These are phyloP conservation scores for Parmelia sp. DNA, from an alignment of 495 filamentous ascomycete genomes.

Conservation along the genomic window DNA sequence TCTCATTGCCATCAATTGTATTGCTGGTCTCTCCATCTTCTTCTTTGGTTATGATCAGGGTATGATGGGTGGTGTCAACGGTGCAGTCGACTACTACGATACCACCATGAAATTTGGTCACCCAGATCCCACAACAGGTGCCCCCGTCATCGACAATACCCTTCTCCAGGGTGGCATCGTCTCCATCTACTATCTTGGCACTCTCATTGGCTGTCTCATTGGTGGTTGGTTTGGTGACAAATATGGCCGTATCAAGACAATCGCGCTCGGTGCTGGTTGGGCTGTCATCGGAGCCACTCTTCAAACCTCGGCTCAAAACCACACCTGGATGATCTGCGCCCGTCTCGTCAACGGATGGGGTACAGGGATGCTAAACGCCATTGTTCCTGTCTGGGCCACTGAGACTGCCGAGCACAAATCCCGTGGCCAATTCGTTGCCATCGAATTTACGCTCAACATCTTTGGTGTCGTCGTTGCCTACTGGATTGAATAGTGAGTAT, in stretches of 20 bases:
- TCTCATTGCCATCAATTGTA: slow-evolving; percentile 57
- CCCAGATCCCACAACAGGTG: slow-evolving; percentile 41
- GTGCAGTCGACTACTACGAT: slow-evolving; percentile 55
- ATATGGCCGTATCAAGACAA: slow-evolving; percentile 56
- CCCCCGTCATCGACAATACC: slow-evolving; percentile 52
- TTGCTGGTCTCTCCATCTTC: slow-evolving; percentile 55
- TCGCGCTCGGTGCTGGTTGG: slow-evolving; percentile 51
- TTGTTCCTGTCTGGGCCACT: slow-evolving; percentile 66
- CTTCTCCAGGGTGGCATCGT: slow-evolving; percentile 63
- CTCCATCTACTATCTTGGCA: slow-evolving; percentile 65
- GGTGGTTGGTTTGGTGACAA: slow-evolving; percentile 58
- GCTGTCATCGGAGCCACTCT: slow-evolving; percentile 52
- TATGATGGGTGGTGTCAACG: slow-evolving; percentile 73
- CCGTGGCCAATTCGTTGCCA: slow-evolving; percentile 63
- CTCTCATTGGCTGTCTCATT: slow-evolving; percentile 51
- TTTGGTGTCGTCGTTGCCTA: slow-evolving; percentile 68
- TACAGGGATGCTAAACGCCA: slow-evolving; percentile 67
- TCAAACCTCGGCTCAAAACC: slow-evolving; percentile 57
- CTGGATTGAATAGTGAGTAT: slow-evolving; percentile 61
- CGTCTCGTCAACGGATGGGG: slow-evolving; percentile 61
- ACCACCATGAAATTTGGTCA: slow-evolving; percentile 59
- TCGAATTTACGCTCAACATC: slow-evolving; percentile 69
- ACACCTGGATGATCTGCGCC: slow-evolving; percentile 66
- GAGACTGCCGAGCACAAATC: slow-evolving; percentile 63
- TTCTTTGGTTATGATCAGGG: slow-evolving; percentile 65